Conservation (phyloP, 1,284 basidiomycete genomes). For the Moesziomyces aphidis region DNA sequence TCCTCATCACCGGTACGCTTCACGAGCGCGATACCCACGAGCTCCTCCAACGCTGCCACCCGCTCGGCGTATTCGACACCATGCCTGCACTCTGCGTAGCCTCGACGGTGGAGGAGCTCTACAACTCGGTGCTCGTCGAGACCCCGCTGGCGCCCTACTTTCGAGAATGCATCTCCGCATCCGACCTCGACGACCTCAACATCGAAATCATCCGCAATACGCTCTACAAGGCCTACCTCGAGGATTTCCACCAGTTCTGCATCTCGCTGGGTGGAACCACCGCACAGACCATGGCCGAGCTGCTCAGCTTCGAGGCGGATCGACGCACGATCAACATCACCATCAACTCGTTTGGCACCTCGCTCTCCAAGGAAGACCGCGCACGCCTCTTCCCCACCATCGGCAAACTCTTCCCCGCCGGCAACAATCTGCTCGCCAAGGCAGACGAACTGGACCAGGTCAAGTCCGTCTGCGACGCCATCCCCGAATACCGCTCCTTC, state of each 20-base stretch:
- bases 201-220: constrained; percentile 99
- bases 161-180: constrained; percentile 91
- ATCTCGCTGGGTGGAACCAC: constrained; percentile 76
- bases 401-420: constrained; percentile 92
- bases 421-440: constrained; percentile 91
- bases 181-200: constrained; percentile 97
- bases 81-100: constrained; percentile 99
- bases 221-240: constrained; percentile 99
- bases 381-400: constrained; percentile 95
- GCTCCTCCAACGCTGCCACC: constrained; percentile 94
- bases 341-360: constrained; percentile 97
- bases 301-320: constrained; percentile 96
- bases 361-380: constrained; percentile 92
- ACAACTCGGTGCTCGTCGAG: constrained; percentile 95
- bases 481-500: constrained; percentile 90
- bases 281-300: constrained; percentile 70
- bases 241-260: constrained; percentile 93
- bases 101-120: constrained; percentile 98
- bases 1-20: constrained; percentile 95
- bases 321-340: constrained; percentile 97
- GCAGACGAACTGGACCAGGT: constrained; percentile 97
- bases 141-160: constrained; percentile 98
- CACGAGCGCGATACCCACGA: constrained; percentile 98
- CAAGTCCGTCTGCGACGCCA: constrained; percentile 84
- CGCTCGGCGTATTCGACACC: constrained; percentile 95